Evolutionary conservation across 2,329 filamentous ascomycete species (phyloP).

Genomic region (Fusarium tupiense): DNA sequence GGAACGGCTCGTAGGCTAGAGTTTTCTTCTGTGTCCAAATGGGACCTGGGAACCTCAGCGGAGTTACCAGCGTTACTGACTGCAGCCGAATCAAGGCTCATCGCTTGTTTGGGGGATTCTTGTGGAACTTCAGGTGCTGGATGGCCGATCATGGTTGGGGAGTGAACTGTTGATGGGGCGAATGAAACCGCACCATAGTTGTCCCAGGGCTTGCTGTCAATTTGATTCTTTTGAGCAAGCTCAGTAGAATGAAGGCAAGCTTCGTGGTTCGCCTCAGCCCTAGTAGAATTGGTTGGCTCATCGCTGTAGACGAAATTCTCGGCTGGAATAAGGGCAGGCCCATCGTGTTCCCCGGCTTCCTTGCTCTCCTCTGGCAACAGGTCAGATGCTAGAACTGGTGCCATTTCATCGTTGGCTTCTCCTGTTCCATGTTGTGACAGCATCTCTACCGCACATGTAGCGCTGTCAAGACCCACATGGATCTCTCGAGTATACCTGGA

Average conservation of each 20-base stretch:
- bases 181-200: not conserved
- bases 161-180: not conserved
- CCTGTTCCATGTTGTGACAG: not conserved
- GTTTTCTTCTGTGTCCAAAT: not conserved
- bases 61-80: not conserved
- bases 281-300: not conserved
- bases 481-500: not conserved
- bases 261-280: not conserved
- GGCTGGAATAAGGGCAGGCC: not conserved
- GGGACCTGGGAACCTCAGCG: not conserved
- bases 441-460: not conserved
- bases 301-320: not conserved
- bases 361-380: slow-evolving; percentile 13
- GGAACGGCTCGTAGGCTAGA: not conserved
- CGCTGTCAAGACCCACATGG: not conserved
- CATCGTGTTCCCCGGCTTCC: not conserved
- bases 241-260: not conserved
- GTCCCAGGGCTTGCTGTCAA: not conserved
- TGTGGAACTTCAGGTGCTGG: not conserved
- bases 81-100: not conserved
- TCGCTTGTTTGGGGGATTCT: not conserved
- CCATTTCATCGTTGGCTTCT: not conserved
- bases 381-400: not conserved
- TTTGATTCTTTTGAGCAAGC: not conserved
- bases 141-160: not conserved